Evolutionary conservation across 1,284 basidiomycete species (phyloP), one percentile per base, ranked within the genome.

Genomic region (Serendipita sp.): DNA sequence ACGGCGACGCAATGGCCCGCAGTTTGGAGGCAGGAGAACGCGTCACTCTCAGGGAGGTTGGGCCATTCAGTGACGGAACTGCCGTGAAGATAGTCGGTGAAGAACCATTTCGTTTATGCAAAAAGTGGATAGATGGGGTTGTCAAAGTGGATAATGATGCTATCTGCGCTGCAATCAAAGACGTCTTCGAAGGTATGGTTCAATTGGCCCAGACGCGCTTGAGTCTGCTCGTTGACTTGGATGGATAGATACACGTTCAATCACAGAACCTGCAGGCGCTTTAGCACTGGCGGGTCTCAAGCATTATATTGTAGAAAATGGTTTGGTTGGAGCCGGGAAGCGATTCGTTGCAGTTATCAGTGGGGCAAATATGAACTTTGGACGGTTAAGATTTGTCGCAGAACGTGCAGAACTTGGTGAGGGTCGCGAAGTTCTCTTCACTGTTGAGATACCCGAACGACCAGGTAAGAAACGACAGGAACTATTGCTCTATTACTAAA

Each of bases 341-440:
- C 85, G 83, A 65, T 97, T 94, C 67, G 92, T 98, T 41, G 93
- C 84, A 1, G 85, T 98, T 62, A 79, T 99, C 66, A 93, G 89
- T 67, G 96, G 96, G 34, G 96, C 96, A 13, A 99, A 99, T 75
- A 97, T 99, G 92, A 98, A 99, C 77, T 99, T 99, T 74, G 90
- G 92, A 67, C 82, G 96, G 30, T 74, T 99, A 55, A 83, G 96
- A 4, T 99, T 99, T 71, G 95, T 99, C 29, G 89, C 96, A 13
- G 96, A 99, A 72, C 91, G 96, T 64, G 96, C 96, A 15, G 93
- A 97, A 72, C 79, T 99, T 38, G 96, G 96, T 68, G 96, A 99
- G 74, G 87, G 94, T 41, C 82, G 89, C 62, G 96, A 99, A 74
- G 95, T 90, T 0, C 78, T 99, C 62, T 79, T 99, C 67, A 91